A percentile compares a stretch with the other conserved stretches of the same genome.
Conservation (phyloP, 768 basidiomycete genomes). For the Rhizopogon vesiculosus region DNA sequence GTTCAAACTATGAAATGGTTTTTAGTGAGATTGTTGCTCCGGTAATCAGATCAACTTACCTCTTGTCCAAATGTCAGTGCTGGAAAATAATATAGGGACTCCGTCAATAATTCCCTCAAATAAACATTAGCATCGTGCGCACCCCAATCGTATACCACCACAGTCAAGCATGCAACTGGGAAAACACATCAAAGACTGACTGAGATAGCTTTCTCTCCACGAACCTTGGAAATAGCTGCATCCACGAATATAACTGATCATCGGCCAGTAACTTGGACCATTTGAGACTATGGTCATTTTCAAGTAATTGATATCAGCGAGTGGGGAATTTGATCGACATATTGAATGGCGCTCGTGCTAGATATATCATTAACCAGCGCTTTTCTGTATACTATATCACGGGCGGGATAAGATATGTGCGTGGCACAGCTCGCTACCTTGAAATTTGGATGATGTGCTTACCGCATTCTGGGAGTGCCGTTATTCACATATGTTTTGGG, state of each 20-base stretch:
- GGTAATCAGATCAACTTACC: background rate
- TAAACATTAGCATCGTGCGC: background rate
- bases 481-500: too few relatives aligned
- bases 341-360: too few relatives aligned
- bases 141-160: background rate
- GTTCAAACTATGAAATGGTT: background rate
- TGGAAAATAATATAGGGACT: background rate
- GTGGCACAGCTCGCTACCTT: too few relatives aligned
- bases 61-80: background rate
- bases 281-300: too few relatives aligned
- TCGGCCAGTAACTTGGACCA: background rate
- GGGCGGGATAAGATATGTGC: too few relatives aligned
- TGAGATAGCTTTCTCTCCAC: background rate
- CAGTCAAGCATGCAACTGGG: background rate
- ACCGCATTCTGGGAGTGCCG: too few relatives aligned
- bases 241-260: background rate
- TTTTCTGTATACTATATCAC: background rate
- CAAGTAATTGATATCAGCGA: too few relatives aligned
- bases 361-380: too few relatives aligned
- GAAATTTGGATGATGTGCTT: too few relatives aligned
- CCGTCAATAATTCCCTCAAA: background rate
- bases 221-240: background rate
- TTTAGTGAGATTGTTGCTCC: background rate
- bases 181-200: background rate
- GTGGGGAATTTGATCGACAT: too few relatives aligned